Conservation (phyloP, 2,329 filamentous ascomycete genomes). For the Fusarium aywerte region DNA sequence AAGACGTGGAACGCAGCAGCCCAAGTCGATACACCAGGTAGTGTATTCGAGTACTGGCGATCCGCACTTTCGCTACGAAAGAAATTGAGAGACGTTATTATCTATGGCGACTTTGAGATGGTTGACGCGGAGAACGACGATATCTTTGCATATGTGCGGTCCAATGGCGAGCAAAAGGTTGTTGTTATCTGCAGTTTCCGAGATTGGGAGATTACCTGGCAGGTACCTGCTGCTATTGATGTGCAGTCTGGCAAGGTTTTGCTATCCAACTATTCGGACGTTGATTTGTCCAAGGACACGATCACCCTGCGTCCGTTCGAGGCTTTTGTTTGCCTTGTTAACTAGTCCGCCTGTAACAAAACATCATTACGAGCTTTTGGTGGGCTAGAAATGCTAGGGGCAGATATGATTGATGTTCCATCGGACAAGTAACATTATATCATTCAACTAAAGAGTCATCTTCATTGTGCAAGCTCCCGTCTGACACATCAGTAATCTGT, state of each 20-base stretch:
- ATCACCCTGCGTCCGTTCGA: constrained; percentile 21
- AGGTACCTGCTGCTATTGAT: not conserved
- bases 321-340: constrained; percentile 9
- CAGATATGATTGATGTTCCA: no score
- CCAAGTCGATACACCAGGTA: constrained; percentile 2
- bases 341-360: not conserved
- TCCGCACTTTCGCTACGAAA: constrained; percentile 17
- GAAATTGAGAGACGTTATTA: constrained; percentile 1
- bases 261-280: constrained; percentile 10
- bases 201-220: constrained; percentile 12
- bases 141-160: constrained; percentile 30
- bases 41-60: constrained; percentile 34
- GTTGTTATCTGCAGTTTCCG: constrained; percentile 27
- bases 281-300: not conserved
- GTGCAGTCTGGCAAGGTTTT: constrained; percentile 8
- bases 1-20: constrained; percentile 24
- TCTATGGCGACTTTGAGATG: constrained; percentile 37
- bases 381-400: no score
- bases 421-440: no score
- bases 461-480: not conserved
- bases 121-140: constrained; percentile 13
- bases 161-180: not conserved
- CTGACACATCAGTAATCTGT: constrained; percentile 14
- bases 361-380: not conserved
- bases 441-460: not conserved